Base-by-base conservation (phyloP, 2,329 filamentous ascomycete genomes). In the Aspergillus transmontanensis region DNA sequence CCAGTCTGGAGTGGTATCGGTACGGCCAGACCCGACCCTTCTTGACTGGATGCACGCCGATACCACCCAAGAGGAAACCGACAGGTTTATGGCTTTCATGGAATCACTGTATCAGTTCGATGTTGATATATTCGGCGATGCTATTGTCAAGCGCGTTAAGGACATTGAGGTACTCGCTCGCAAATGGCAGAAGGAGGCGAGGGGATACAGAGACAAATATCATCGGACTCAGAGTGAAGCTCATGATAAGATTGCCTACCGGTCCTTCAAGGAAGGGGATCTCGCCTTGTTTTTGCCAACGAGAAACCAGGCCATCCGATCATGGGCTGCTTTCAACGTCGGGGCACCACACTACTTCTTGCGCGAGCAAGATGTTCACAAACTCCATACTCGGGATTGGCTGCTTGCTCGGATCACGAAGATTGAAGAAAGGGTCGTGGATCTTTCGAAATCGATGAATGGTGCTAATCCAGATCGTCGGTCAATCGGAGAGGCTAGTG, bases 291-390 rank as follows among this genome's bases (percentile, higher is more conserved):
- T 99, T 81, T 81, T 99, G 46, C 95, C 95, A 0, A 99, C 95
- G 0, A 86, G 94, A 41, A 98, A 97, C 75, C 94, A 98, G 78
- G 92, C 91, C 43, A 95, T 93, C 5, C 91, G 94, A 19, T 94
- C 95, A 0, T 99, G 95, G 95, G 95, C 95, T 6, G 95, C 95
- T 0, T 99, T 99, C 85, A 99, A 99, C 72, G 92, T 99, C 36
- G 94, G 94, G 1, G 96, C 94, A 64, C 95, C 95, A 10, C 95
- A 99, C 76, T 98, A 95, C 80, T 99, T 99, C 81, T 84, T 99
- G 3, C 91, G 93, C 41, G 95, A 99, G 77, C 91, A 96, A 75
- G 94, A 98, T 71, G 86, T 85, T 1, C 96, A 99, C 78, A 90
- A 92, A 64, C 83, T 99, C 6, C 88, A 90, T 34, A 89, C 89